Evolutionary conservation across 108 stramenopile species (phyloP).

Genomic region (Nannochloropsis gaditana): DNA sequence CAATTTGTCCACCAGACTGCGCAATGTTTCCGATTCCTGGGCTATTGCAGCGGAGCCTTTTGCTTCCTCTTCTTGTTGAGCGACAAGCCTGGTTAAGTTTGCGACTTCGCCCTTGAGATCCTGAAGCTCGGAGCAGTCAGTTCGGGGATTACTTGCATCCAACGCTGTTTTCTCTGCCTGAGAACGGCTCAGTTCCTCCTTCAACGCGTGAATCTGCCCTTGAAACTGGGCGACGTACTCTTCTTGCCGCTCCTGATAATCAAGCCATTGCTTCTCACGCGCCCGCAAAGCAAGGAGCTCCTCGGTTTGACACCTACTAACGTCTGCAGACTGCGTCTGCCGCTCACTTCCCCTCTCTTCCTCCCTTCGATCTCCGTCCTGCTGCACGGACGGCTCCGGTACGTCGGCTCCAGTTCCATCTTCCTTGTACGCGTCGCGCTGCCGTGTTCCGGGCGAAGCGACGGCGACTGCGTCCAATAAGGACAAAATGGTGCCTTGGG

Average conservation of each 20-base stretch:
- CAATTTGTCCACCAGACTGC: background rate
- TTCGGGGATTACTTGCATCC: background rate
- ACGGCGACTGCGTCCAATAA: background rate
- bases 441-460: background rate
- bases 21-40: background rate
- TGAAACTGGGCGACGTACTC: background rate
- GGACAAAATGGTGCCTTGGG: background rate
- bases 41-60: background rate
- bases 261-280: background rate
- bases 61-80: background rate
- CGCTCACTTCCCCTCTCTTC: background rate
- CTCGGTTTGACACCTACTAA: background rate
- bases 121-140: background rate
- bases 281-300: background rate
- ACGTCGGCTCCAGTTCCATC: background rate
- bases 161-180: slow-evolving; percentile 12
- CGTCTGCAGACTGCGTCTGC: background rate
- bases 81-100: background rate
- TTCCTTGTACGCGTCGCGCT: background rate
- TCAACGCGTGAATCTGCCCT: background rate
- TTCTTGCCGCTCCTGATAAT: background rate
- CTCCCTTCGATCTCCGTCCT: background rate
- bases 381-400: background rate
- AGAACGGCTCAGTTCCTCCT: background rate
- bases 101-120: background rate